phyloP scores from a whole-genome alignment of 768 basidiomycete species.

The Pleurotus giganteus region DNA sequence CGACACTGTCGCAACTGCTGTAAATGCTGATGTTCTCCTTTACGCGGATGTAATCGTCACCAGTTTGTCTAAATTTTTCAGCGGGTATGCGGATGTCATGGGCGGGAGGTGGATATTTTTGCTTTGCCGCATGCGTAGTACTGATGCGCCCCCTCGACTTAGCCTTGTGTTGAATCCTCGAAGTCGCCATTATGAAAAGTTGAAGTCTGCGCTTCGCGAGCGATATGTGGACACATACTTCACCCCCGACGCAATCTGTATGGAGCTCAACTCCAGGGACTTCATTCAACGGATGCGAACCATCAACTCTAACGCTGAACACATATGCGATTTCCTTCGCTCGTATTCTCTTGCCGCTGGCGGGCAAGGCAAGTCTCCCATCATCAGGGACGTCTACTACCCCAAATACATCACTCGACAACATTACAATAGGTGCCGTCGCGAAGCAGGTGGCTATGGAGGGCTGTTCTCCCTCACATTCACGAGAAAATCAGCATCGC shows the following conservation, averaged over 20 bases:
- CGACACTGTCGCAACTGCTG: conserved; percentile 92
- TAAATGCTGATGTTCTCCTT: conserved; percentile 87
- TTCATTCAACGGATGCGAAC: conserved; percentile 70
- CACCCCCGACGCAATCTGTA: conserved; percentile 88
- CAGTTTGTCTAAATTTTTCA: conserved; percentile 93
- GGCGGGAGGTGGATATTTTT: conserved; percentile 76
- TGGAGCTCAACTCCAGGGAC: conserved; percentile 98
- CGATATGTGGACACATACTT: conserved; percentile 86
- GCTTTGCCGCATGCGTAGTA: not conserved
- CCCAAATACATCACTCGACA: conserved; percentile 76
- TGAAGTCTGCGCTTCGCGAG: conserved; percentile 58
- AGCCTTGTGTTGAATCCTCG: conserved; percentile 89
- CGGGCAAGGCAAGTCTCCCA: conserved; percentile 36
- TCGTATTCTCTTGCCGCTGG: conserved; percentile 50
- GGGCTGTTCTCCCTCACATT: conserved; percentile 90
- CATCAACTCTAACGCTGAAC: conserved; percentile 83
- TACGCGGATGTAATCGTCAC: conserved; percentile 89
- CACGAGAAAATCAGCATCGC: conserved; percentile 60
- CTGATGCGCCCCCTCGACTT: not conserved
- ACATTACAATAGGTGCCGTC: conserved; percentile 69
- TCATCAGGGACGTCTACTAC: conserved; percentile 84
- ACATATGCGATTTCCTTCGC: conserved; percentile 75
- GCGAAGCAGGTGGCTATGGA: conserved; percentile 60
- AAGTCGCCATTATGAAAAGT: conserved; percentile 59
- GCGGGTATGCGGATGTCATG: conserved; percentile 94